These are phyloP conservation scores for Mortierella sp. DNA, from an alignment of 371 early-diverging fungal genomes.

Conservation along the genomic window DNA sequence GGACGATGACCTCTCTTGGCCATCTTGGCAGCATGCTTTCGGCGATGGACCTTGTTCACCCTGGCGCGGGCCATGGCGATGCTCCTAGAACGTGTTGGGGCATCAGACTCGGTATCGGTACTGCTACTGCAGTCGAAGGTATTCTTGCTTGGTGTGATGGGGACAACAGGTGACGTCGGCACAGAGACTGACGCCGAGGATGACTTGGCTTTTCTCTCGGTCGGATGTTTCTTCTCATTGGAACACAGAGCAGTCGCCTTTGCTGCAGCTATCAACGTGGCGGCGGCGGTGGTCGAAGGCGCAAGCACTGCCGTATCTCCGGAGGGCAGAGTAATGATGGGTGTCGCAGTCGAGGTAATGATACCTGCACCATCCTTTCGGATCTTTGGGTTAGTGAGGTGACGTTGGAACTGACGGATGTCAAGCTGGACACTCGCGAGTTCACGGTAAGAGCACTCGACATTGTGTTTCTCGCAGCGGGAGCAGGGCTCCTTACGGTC, in stretches of 20 bases:
- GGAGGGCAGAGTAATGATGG: slow-evolving; percentile 20
- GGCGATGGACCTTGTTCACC: slow-evolving; percentile 27
- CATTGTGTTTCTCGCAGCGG: slow-evolving; percentile 35
- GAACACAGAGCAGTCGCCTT: slow-evolving; percentile 22
- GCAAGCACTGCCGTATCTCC: slow-evolving; percentile 34
- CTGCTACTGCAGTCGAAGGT: slow-evolving; percentile 14
- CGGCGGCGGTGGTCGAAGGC: slow-evolving; percentile 23
- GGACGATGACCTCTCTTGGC: slow-evolving; percentile 5
- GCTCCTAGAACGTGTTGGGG: slow-evolving; percentile 13
- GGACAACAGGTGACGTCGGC: slow-evolving; percentile 16
- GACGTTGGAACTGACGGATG: slow-evolving; percentile 41
- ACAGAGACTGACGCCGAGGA: slow-evolving; percentile 10
- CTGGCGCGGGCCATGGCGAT: slow-evolving; percentile 40
- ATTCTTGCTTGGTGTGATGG: slow-evolving; percentile 2
- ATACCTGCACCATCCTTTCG: slow-evolving; percentile 33
- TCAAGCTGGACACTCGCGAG: slow-evolving; percentile 42
- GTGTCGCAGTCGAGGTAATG: slow-evolving; percentile 24
- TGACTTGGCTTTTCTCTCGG: slow-evolving; percentile 14
- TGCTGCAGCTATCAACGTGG: slow-evolving; percentile 27
- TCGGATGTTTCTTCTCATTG: slow-evolving; percentile 5
- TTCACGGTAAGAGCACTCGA: slow-evolving; percentile 47
- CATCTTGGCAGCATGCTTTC: slow-evolving; percentile 14
- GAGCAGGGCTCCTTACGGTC: slow-evolving; percentile 50
- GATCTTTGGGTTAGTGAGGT: slow-evolving; percentile 34
- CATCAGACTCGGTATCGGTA: slow-evolving; percentile 43